Percentiles rank a stretch among this genome's conserved stretches.
Conservation (phyloP, 2,329 filamentous ascomycete genomes). For the Clarireedia homoeocarpa region DNA sequence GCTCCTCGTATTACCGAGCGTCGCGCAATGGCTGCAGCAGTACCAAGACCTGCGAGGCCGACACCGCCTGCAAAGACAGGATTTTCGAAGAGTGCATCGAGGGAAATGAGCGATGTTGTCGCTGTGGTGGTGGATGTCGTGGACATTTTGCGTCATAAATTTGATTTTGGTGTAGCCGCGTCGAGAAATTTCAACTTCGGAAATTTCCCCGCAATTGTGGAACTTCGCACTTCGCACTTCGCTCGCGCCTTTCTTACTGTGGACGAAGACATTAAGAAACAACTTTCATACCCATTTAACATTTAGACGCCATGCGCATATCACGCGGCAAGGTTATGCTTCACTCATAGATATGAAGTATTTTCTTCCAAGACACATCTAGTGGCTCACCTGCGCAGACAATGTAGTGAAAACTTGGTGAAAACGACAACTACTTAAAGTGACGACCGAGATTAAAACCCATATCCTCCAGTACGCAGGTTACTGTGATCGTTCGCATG, state of each 20-base stretch:
- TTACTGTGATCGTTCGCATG: too few species aligned
- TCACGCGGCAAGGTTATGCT: too few species aligned
- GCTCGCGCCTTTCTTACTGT: too few species aligned
- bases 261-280: background rate
- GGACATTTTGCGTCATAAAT: background rate
- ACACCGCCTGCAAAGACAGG: constrained; percentile 67
- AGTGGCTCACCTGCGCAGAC: too few species aligned
- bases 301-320: too few species aligned
- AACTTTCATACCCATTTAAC: background rate
- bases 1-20: constrained; percentile 65
- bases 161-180: background rate
- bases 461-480: too few species aligned
- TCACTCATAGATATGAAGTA: too few species aligned
- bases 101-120: constrained; percentile 32
- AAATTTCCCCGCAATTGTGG: background rate
- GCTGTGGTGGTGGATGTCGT: constrained; percentile 12
- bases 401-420: too few species aligned
- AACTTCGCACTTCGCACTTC: background rate
- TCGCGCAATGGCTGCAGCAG: constrained; percentile 71
- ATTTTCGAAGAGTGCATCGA: constrained; percentile 55
- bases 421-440: too few species aligned
- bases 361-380: too few species aligned
- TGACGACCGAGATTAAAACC: too few species aligned
- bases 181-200: background rate
- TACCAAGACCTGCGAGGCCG: constrained; percentile 82